These are phyloP conservation scores for Talaromyces sp. DNA, from an alignment of 2,329 filamentous ascomycete species.

Conservation along the genomic window DNA sequence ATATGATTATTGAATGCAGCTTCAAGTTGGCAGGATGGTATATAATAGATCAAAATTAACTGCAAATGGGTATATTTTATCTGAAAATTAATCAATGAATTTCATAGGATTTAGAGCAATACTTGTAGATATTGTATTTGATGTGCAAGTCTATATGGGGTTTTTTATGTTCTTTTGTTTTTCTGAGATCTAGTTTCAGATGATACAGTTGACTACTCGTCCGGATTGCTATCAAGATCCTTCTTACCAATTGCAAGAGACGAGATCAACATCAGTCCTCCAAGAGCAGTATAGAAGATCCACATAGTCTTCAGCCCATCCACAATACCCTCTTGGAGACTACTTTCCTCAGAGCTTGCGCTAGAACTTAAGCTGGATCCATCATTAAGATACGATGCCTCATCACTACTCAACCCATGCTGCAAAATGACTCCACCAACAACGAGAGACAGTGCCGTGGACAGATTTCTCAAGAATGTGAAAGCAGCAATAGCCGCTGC, in stretches of 20 bases:
- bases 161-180: no score
- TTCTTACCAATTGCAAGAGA: constrained; percentile 1
- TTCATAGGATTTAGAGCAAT: no score
- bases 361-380: neutral
- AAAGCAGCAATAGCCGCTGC: constrained; percentile 54
- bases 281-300: constrained; percentile 1
- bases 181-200: no score
- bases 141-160: no score
- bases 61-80: no score
- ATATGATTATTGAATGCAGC: no score
- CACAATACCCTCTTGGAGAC: neutral
- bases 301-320: neutral
- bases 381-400: neutral
- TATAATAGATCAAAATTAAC: no score
- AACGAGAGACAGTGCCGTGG: constrained; percentile 49
- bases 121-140: no score
- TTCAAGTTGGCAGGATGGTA: no score
- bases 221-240: neutral
- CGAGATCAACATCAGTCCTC: constrained; percentile 1
- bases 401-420: constrained; percentile 21
- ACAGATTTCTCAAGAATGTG: constrained; percentile 49
- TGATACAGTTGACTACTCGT: neutral
- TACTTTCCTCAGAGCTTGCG: neutral
- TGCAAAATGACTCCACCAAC: constrained; percentile 45
- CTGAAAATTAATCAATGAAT: no score